phyloP scores from a whole-genome alignment of 164 flowering plant genomes.

The Dillenia suffruticosa region DNA sequence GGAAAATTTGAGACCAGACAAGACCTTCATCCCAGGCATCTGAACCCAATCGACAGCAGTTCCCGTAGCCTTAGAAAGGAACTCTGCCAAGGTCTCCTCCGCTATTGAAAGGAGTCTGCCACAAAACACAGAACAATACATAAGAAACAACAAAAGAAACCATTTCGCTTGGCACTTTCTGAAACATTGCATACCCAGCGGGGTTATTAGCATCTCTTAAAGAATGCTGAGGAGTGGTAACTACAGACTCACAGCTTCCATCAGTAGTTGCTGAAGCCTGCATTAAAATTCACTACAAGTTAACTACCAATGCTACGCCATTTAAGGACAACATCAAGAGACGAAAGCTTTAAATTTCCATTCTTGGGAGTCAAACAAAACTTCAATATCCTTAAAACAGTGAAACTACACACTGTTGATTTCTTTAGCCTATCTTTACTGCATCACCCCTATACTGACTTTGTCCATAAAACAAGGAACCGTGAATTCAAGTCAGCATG shows the following conservation, averaged over 20 bases:
- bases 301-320: background rate
- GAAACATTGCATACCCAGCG: conserved; percentile 50
- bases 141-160: no score
- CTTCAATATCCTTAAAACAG: no score
- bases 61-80: conserved; percentile 90
- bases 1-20: background rate
- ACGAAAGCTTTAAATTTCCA: no score
- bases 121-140: conserved; percentile 4
- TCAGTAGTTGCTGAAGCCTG: conserved; percentile 51
- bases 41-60: conserved; percentile 94
- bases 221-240: conserved; percentile 68
- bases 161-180: no score
- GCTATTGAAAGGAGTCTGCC: conserved; percentile 73
- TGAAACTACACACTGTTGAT: no score
- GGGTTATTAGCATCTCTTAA: conserved; percentile 68
- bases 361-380: no score
- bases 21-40: conserved; percentile 94
- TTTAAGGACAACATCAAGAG: no score
- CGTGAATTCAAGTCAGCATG: no score
- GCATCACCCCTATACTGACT: no score
- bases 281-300: conserved; percentile 5
- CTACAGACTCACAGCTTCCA: conserved; percentile 71
- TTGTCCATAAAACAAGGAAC: no score
- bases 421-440: no score
- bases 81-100: conserved; percentile 85